Conservation (phyloP, 768 basidiomycete species). For the Chiua virens region DNA sequence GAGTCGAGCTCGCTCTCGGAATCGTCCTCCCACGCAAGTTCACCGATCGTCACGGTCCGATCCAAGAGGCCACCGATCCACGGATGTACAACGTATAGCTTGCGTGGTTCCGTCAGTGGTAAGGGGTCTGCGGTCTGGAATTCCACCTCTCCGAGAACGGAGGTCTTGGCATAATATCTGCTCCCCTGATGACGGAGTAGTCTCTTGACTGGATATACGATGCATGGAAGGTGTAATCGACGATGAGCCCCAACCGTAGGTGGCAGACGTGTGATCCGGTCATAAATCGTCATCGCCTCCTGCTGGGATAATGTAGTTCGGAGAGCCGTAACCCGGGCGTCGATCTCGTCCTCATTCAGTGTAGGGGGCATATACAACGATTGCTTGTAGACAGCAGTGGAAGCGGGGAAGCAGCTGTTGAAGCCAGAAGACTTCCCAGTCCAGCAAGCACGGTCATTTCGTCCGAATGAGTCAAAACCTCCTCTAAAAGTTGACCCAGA, state of each 20-base stretch:
- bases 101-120: slow-evolving; percentile 2
- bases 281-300: slow-evolving; percentile 3
- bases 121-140: slow-evolving; percentile 6
- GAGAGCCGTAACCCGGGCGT: neutral
- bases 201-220: slow-evolving; percentile 9
- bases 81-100: slow-evolving; percentile 10
- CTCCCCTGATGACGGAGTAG: neutral
- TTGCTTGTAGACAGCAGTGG: slow-evolving; percentile 2
- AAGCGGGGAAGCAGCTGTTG: slow-evolving; percentile 8
- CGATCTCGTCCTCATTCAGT: neutral
- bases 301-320: neutral
- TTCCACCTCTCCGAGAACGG: slow-evolving; percentile 6
- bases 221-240: slow-evolving; percentile 10
- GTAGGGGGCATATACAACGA: neutral
- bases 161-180: slow-evolving; percentile 5
- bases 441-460: slow-evolving; percentile 6
- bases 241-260: slow-evolving; percentile 5
- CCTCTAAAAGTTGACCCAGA: slow-evolving; percentile 10
- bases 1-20: slow-evolving; percentile 2
- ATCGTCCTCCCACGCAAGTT: slow-evolving; percentile 6
- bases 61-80: slow-evolving; percentile 8
- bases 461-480: slow-evolving; percentile 3
- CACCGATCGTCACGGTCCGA: neutral
- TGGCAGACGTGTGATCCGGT: slow-evolving; percentile 5
- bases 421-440: slow-evolving; percentile 2